Evolutionary conservation across 768 basidiomycete species (phyloP), one percentile per base, ranked within the genome.

Genomic region (Russula olivacea): DNA sequence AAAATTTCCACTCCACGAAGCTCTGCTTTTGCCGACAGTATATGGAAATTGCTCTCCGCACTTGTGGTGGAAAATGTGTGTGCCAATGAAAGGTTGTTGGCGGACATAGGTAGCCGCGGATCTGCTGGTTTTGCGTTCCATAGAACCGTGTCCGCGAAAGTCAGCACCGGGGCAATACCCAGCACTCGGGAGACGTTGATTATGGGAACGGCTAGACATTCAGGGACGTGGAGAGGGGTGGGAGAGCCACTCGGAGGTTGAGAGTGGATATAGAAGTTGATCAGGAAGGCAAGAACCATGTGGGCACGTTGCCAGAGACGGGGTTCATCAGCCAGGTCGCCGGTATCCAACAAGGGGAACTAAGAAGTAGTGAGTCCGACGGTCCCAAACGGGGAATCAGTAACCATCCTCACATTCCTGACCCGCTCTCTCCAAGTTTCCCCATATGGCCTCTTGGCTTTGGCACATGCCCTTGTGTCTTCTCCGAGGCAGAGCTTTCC

Each of bases 121-220:
- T 88, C 77, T 59, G 82, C 71, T 48, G 83, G 77, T 41, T 84
- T 83, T 80, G 83, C 88, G 72, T 98, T 97, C 92, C 93, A 99
- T 1, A 98, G 81, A 15, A 99, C 95, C 19, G 91, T 93, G 72
- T 97, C 96, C 30, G 95, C 91, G 71, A 93, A 99, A 0, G 95
- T 99, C 67, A 98, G 79, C 65, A 99, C 84, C 4, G 96, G 96
- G 7, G 95, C 93, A n/a, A 95, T 86, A 56, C 84, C 85, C 47
- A 99, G 81, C 56, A 81, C 74, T 11, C 80, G 80, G 15, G 93
- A 96, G 52, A 96, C 84, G 19, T 80, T 70, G 32, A 91, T 81
- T 32, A 97, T 79, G 0, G 96, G 95, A 25, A 90, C 74, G 1
- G 91, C 81, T 45, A 99, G 77, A 11, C 87, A 80, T 63, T 82